Conservation (phyloP, 495 filamentous ascomycete species). For the Parathielavia hyrcaniae region DNA sequence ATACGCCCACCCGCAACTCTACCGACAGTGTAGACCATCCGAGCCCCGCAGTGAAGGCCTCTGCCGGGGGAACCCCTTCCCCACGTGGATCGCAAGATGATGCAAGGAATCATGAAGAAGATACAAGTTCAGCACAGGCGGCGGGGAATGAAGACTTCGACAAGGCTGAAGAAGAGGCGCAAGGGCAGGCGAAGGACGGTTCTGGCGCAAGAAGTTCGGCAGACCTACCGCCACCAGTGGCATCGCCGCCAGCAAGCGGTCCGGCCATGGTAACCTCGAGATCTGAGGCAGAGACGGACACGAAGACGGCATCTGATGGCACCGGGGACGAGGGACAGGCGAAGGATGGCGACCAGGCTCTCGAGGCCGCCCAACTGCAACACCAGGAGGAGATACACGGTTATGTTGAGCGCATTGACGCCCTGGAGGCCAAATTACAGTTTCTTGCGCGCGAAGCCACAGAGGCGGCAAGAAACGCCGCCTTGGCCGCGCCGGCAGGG, state of each 20-base stretch:
- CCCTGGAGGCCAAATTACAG: conserved; percentile 81
- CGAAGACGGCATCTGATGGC: not conserved
- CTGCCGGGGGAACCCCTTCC: conserved; percentile 11
- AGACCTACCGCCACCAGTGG: conserved; percentile 6
- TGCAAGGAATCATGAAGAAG: conserved; percentile 19
- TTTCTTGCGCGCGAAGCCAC: conserved; percentile 76
- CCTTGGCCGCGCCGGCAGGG: conserved; percentile 52
- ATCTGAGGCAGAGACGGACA: not conserved
- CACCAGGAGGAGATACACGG: conserved; percentile 73
- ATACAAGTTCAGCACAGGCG: not conserved
- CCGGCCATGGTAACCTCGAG: conserved; percentile 7
- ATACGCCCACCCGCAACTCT: conserved; percentile 28
- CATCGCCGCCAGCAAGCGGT: not conserved
- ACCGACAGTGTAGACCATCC: conserved; percentile 24
- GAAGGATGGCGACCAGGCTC: conserved; percentile 46
- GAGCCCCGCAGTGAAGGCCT: conserved; percentile 19
- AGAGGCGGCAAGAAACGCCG: conserved; percentile 61
- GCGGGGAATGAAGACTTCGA: not conserved
- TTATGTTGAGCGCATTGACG: conserved; percentile 87
- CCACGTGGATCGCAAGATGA: conserved; percentile 24
- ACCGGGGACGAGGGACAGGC: conserved; percentile 3
- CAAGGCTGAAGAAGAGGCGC: conserved; percentile 2
- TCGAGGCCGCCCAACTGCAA: conserved; percentile 54
- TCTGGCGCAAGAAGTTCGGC: conserved; percentile 6
- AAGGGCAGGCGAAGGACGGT: not conserved